Evolutionary conservation across 1,284 basidiomycete species (phyloP), one percentile per base, ranked within the genome.

Genomic region (Apiotrichum sp.): DNA sequence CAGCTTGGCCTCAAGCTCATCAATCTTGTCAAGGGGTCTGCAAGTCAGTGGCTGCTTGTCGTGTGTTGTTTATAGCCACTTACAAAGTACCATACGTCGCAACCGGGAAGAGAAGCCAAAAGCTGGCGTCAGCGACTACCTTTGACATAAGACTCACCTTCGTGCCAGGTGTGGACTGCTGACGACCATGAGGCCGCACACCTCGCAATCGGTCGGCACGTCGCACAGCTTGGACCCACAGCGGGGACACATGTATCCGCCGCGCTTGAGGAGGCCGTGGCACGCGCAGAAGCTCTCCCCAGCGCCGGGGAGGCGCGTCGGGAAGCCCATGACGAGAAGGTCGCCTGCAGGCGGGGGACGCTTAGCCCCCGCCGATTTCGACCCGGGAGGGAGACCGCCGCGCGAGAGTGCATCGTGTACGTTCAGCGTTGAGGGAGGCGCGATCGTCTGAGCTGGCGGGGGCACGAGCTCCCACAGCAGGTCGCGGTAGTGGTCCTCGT

Each of bases 271-370:
- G 60, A 91, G 84, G 3, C 88, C 88, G 73, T 99, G 95, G 71
- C 95, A 99, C 1, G 87, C 90, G 70, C 95, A 99, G 22, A 96
- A 80, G 49, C 86, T 86, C 8, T 87, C 85, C 16, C 87, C 85
- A 0, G 89, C 86, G 0, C 87, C 86, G 0, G 89, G 88, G n/a
- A 96, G 79, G 45, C 91, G 84, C 14, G 87, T 90, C 0, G 92
- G 96, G 75, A 99, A 99, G 3, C 95, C 95, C 93, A 99, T 98
- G 80, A 96, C 87, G 86, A 99, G 93, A 41, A 99, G 79, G 75
- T 98, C 93, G 0, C 89, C 87, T 0, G 84, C 83, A 13, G 84
- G 83, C 52, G 86, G 86, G 10, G 66, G 56, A 1, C 53, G 50
- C 11, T 47, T 55, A 84, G 56, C 49, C 55, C 51, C n/a, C 2